These are phyloP conservation scores for Cynanchum wilfordii DNA, from an alignment of 257 asterid genomes.

Conservation along the genomic window DNA sequence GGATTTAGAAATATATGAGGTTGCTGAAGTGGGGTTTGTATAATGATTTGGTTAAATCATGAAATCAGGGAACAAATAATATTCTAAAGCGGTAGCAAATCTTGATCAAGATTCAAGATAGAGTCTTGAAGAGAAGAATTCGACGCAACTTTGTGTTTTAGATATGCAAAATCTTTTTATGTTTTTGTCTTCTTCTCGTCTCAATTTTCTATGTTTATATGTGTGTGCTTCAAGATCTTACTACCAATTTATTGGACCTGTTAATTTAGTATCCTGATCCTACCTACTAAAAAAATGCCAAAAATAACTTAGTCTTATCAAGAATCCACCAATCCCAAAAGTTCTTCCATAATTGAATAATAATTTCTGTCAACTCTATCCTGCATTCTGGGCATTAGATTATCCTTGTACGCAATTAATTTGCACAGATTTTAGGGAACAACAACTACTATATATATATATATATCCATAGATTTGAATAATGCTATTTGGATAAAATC, in stretches of 20 bases:
- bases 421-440: constrained; percentile 20
- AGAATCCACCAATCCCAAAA: constrained; percentile 5
- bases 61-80: not conserved
- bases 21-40: not conserved
- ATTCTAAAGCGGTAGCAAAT: not conserved
- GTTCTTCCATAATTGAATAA: not conserved
- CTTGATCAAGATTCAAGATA: constrained; percentile 3
- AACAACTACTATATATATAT: not conserved
- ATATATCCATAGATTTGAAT: not conserved
- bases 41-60: constrained; percentile 13
- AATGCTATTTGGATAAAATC: constrained; percentile 4
- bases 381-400: not conserved
- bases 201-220: not conserved
- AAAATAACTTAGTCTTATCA: constrained; percentile 11
- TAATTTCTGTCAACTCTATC: not conserved
- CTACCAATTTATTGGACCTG: not conserved
- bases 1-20: not conserved
- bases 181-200: constrained; percentile 6
- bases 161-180: constrained; percentile 16
- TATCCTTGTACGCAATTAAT: not conserved
- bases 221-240: not conserved
- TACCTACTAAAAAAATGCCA: not conserved
- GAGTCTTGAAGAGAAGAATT: constrained; percentile 8
- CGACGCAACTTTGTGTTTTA: constrained; percentile 1
- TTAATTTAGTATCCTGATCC: not conserved